These are phyloP conservation scores for Bryoerythrophyllum caledonicum DNA, from an alignment of 225 moss, liverwort and hornwort species.

Conservation along the genomic window DNA sequence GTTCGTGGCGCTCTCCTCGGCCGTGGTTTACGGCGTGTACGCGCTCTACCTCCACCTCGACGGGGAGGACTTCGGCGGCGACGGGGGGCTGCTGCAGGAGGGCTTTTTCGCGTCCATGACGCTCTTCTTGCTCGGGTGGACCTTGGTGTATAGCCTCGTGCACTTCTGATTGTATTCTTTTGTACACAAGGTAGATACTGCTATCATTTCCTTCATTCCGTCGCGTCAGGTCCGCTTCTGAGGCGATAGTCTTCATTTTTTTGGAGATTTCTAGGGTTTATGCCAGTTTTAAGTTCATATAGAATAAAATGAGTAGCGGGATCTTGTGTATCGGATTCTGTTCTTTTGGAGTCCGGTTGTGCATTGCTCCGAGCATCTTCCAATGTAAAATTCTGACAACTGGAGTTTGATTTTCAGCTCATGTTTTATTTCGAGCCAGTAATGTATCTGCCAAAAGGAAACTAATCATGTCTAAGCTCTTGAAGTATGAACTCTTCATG, in stretches of 20 bases:
- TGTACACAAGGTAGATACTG: constrained; percentile 1
- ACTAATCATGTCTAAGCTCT: no score
- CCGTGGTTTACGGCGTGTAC: constrained; percentile 70
- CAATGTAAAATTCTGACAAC: not conserved
- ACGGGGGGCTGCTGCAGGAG: constrained; percentile 76
- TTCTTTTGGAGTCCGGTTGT: not conserved
- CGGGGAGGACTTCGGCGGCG: constrained; percentile 89
- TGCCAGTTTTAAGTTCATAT: not conserved
- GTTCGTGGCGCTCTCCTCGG: constrained; percentile 68
- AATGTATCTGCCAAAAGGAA: no score
- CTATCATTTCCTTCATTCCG: not conserved
- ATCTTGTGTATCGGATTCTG: not conserved
- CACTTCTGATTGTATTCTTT: constrained; percentile 60
- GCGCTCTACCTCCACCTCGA: constrained; percentile 72
- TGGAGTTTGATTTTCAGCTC: not conserved
- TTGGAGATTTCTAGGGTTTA: not conserved
- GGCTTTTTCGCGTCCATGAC: constrained; percentile 89
- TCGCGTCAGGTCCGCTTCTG: constrained; percentile 10
- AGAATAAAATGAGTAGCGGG: not conserved
- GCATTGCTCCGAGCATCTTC: not conserved
- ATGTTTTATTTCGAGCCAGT: no score
- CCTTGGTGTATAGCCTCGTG: constrained; percentile 71
- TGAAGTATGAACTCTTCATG: no score
- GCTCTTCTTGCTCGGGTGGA: constrained; percentile 86
- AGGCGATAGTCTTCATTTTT: not conserved